Evolutionary conservation across 2,329 filamentous ascomycete genomes (phyloP).

Genomic region (Phaeoacremonium minimum): DNA sequence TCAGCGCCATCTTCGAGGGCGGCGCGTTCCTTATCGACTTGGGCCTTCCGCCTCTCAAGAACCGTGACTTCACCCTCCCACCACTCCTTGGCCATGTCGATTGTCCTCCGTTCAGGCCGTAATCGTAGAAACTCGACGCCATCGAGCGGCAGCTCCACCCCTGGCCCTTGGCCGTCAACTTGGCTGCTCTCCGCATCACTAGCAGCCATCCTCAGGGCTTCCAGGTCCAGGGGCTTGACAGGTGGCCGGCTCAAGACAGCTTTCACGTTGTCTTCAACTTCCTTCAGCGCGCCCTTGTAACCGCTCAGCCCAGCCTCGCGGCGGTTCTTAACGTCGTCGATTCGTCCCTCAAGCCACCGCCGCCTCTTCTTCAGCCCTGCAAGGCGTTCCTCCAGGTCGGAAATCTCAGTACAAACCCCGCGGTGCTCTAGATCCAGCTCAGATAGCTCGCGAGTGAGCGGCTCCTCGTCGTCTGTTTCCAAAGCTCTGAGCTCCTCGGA

Average conservation of each 20-base stretch:
- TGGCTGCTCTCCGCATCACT: constrained; percentile 2
- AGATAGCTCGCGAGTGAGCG: constrained; percentile 57
- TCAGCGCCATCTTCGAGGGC: constrained; percentile 64
- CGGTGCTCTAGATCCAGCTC: constrained; percentile 52
- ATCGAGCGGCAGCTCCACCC: constrained; percentile 18
- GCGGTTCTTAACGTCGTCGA: constrained; percentile 59
- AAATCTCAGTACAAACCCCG: constrained; percentile 58
- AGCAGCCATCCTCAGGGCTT: constrained; percentile 25
- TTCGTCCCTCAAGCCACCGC: constrained; percentile 52
- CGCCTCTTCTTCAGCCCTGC: constrained; percentile 56
- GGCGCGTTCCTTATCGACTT: constrained; percentile 55
- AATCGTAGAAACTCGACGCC: constrained; percentile 55
- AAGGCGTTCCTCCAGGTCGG: constrained; percentile 60
- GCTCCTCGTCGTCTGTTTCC: constrained; percentile 50
- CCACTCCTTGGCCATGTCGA: constrained; percentile 67
- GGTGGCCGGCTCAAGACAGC: constrained; percentile 56
- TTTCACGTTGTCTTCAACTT: constrained; percentile 60
- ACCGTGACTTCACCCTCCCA: constrained; percentile 61
- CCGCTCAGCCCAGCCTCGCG: constrained; percentile 69
- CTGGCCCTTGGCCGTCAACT: constrained; percentile 10
- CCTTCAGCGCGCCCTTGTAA: constrained; percentile 62
- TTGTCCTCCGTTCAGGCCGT: constrained; percentile 60
- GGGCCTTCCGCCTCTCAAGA: constrained; percentile 48
- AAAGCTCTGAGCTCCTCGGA: constrained; percentile 47
- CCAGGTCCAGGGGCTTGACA: constrained; percentile 45